phyloP scores from a whole-genome alignment of 2,329 filamentous ascomycete species.

The Colletotrichum eleusines region DNA sequence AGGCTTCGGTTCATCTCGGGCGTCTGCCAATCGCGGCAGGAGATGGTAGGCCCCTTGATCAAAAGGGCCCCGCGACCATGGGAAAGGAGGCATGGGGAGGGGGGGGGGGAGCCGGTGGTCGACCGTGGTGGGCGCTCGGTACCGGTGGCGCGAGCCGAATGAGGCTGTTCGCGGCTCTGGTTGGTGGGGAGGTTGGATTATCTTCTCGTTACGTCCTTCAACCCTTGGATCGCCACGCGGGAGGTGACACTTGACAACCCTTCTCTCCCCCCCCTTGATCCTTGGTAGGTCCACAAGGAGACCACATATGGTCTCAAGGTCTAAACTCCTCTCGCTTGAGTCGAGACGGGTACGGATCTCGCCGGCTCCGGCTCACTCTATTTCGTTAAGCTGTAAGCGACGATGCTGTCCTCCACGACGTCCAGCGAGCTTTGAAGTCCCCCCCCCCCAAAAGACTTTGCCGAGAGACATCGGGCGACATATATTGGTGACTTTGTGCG shows the following conservation, averaged over 20 bases:
- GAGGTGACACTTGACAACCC: constrained; percentile 16
- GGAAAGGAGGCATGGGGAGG: background rate
- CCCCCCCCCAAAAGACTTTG: background rate
- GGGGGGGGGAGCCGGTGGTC: background rate
- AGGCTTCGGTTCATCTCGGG: constrained; percentile 30
- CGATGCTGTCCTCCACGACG: background rate
- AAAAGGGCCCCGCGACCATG: background rate
- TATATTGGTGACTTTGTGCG: constrained; percentile 25
- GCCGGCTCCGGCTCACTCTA: background rate
- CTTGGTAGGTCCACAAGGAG: background rate
- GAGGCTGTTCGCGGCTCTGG: constrained; percentile 9
- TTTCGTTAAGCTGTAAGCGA: constrained; percentile 21
- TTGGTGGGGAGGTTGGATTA: constrained; percentile 22
- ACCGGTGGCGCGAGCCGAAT: constrained; percentile 16
- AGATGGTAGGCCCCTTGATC: background rate
- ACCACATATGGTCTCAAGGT: background rate
- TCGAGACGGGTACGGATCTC: background rate
- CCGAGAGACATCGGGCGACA: constrained; percentile 5
- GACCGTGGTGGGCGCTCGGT: constrained; percentile 19
- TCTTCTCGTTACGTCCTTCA: background rate
- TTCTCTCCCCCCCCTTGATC: background rate
- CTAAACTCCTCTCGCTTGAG: background rate
- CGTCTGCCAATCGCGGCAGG: constrained; percentile 14
- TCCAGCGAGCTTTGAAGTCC: constrained; percentile 14
- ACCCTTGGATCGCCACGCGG: constrained; percentile 30